phyloP scores from a whole-genome alignment of 495 filamentous ascomycete genomes.

The Daldinia childiae region DNA sequence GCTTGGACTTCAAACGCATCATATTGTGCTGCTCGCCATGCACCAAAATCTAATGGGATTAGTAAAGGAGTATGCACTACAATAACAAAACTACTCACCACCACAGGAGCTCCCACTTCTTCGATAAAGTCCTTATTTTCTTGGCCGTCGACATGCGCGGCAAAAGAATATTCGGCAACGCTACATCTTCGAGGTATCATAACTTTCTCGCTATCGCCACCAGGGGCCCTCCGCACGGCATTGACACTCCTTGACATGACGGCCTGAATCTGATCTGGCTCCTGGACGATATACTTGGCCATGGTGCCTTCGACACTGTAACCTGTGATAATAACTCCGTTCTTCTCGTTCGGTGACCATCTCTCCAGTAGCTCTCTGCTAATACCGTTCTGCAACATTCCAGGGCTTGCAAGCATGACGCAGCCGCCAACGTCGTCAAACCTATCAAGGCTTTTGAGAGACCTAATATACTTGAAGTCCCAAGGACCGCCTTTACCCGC shows the following conservation, averaged over 20 bases:
- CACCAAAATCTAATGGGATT: slow-evolving; percentile 77
- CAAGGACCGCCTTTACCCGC: slow-evolving; percentile 86
- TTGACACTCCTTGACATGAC: slow-evolving; percentile 79
- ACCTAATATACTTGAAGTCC: slow-evolving; percentile 93
- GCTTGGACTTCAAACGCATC: slow-evolving; percentile 93
- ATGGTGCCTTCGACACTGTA: slow-evolving; percentile 99
- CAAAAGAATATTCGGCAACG: slow-evolving; percentile 91
- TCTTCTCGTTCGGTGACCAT: slow-evolving; percentile 94
- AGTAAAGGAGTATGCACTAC: slow-evolving; percentile 28
- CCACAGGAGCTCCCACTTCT: slow-evolving; percentile 87
- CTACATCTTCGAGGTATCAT: slow-evolving; percentile 94
- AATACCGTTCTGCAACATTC: slow-evolving; percentile 97
- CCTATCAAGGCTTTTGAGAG: slow-evolving; percentile 88
- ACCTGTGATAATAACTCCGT: slow-evolving; percentile 96
- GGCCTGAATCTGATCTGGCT: slow-evolving; percentile 91
- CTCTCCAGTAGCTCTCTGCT: slow-evolving; percentile 90
- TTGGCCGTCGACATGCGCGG: slow-evolving; percentile 94
- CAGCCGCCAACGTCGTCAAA: slow-evolving; percentile 96
- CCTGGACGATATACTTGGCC: slow-evolving; percentile 92
- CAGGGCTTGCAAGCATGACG: slow-evolving; percentile 95
- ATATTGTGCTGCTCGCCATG: slow-evolving; percentile 98
- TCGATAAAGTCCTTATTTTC: slow-evolving; percentile 97
- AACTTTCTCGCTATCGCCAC: slow-evolving; percentile 74
- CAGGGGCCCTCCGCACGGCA: slow-evolving; percentile 63
- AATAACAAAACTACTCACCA: slow-evolving; percentile 66